Evolutionary conservation across 495 filamentous ascomycete species (phyloP), one percentile per base, ranked within the genome.

Genomic region (Durotheca rogersii): DNA sequence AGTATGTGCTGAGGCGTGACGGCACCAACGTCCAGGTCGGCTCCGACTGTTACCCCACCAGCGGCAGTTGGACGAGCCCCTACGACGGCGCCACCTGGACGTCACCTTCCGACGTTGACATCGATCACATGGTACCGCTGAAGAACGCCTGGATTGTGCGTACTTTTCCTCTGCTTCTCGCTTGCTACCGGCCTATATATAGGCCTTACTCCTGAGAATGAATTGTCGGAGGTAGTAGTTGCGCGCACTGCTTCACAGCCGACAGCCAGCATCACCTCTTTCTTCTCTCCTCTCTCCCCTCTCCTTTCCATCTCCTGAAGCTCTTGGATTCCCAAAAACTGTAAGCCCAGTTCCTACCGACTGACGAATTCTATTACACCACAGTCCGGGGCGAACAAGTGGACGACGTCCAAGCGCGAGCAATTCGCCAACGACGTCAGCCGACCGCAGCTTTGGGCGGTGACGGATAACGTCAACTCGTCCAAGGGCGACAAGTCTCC

Each of bases 51-150:
- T 64, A 75, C 3, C 65, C 81, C 0, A 81, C 72, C 3, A 76
- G 71, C 19, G 86, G 86, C 3, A 68, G 64, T 7, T 90, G 86
- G 86, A 67, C 55, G 14, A 81, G 76, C 15, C 81, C 82, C 1
- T 90, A 83, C 60, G 86, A 90, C 53, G 84, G 85, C 1, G 83
- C 69, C 0, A 83, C 73, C 2, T 89, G 85, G 85, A 84, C 82
- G 0, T 66, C 67, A 4, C 72, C 83, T 0, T 76, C 75, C 6
- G 85, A 89, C 64, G 51, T 90, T 1, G 83, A 89, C 55, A 88
- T 90, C 46, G 86, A 90, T 58, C 86, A 90, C 64, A 69, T 90
- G 62, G 85, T 90, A 11, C 86, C 86, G 0, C 59, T 90, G 33
- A 81, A 80, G 56, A 84, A 88, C 61, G 85, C 86, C 6, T 90